Evolutionary conservation across 768 basidiomycete genomes (phyloP).

Genomic region (Lactarius hatsudake): DNA sequence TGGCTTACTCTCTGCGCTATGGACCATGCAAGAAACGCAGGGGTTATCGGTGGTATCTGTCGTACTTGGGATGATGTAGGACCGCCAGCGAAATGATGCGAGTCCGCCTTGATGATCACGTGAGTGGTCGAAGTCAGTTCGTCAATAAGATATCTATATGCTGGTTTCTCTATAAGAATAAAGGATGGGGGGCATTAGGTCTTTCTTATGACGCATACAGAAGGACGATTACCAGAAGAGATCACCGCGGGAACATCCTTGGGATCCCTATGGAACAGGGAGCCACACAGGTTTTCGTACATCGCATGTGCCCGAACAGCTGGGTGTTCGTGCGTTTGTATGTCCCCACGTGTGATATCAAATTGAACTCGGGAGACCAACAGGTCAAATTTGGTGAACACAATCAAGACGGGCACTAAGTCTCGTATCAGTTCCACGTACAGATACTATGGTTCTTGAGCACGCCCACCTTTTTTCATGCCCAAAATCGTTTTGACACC

Average conservation of each 20-base stretch:
- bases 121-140: background rate
- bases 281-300: background rate
- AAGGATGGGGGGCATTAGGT: background rate
- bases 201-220: background rate
- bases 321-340: background rate
- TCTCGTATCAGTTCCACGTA: background rate
- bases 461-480: slow-evolving; percentile 1
- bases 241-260: background rate
- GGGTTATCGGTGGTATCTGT: background rate
- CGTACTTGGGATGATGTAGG: background rate
- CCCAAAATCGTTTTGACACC: background rate
- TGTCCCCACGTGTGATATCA: background rate
- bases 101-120: background rate
- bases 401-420: slow-evolving; percentile 9
- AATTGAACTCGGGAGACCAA: background rate
- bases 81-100: background rate
- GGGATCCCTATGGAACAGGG: background rate
- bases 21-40: slow-evolving; percentile 13
- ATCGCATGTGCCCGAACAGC: background rate
- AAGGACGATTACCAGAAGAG: slow-evolving; percentile 9
- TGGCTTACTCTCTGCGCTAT: slow-evolving; percentile 11
- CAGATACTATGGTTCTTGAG: too few relatives aligned
- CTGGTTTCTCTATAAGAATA: background rate
- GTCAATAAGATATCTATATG: background rate
- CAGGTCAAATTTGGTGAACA: slow-evolving; percentile 13